phyloP scores from a whole-genome alignment of 116 monocot species.

The Papilionanthe hybrid region DNA sequence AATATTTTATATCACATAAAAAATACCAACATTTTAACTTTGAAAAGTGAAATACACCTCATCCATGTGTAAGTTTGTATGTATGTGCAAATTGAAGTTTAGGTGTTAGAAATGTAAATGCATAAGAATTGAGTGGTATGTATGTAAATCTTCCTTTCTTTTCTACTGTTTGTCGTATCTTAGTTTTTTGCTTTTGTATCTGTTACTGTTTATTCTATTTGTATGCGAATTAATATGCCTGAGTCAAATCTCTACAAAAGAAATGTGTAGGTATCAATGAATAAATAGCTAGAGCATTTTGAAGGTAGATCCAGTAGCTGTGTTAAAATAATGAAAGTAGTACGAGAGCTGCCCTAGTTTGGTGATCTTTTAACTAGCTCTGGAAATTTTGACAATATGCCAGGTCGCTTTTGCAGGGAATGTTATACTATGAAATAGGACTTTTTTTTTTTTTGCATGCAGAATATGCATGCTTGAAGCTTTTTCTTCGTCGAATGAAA shows the following conservation, averaged over 20 bases:
- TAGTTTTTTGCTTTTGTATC: background rate
- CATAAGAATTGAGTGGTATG: too few species aligned
- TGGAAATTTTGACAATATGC: background rate
- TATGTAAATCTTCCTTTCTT: background rate
- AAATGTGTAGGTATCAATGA: background rate
- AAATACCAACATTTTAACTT: too few species aligned
- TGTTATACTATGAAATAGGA: background rate
- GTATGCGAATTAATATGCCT: background rate
- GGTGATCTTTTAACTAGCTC: background rate
- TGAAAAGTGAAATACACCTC: too few species aligned
- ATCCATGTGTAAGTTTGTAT: too few species aligned
- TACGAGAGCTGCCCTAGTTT: too few species aligned
- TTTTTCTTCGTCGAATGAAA: background rate
- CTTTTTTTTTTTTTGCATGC: background rate
- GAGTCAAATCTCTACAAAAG: background rate
- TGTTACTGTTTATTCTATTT: background rate
- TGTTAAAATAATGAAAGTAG: background rate
- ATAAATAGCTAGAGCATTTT: background rate
- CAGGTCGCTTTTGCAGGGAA: background rate
- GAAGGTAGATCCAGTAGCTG: background rate
- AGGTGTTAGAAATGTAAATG: too few species aligned
- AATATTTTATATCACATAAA: too few species aligned
- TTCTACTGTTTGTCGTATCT: background rate
- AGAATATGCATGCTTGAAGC: background rate
- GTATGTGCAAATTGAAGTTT: too few species aligned